Base-by-base conservation (phyloP, 2,329 filamentous ascomycete genomes). In the Alternaria alternata region DNA sequence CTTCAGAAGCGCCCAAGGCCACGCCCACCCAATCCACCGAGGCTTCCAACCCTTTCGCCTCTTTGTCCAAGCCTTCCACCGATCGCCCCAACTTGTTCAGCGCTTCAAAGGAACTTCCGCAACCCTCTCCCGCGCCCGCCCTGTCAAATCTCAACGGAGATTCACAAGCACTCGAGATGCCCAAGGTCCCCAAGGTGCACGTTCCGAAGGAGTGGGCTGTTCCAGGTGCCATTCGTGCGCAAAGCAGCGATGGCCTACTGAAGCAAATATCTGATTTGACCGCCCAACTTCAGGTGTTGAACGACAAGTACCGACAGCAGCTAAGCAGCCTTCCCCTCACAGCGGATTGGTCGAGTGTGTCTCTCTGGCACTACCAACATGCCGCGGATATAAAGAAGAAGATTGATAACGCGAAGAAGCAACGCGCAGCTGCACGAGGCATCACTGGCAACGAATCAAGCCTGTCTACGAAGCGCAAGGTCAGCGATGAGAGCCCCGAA, bases 401-500 rank as follows among this genome's bases (percentile, higher is more conserved):
- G 65, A 74, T 78, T 11, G 66, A 66, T 5, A 61, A 57, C 12
- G 61, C 67, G 20, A 77, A 69, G 54, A 76, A 77, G 63, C 64
- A 75, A 43, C 69, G 63, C 5, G 74, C 75, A 14, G 49, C 60
- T 2, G 64, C 62, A 6, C 75, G 71, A 46, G 75, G 75, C 1
- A 57, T 77, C 43, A 76, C 74, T 38, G 74, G 75, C 8, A 61
- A 66, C 28, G 75, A 77, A 52, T 74, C 74, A 4, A 62, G 61
- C 7, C 47, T 77, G 24, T 77, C 74, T n/a, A 75, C 69, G 2
- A 76, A 77, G 59, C 75, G 74, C 39, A 76, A 74, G 55, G 65
- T 61, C 9, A 65, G 54, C 16, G 68, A 71, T 7, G 65, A 64
- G 5, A 61, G 43, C 24, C 53, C 38, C 11, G 67, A 68, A 16